Evolutionary conservation across 1,284 basidiomycete species (phyloP), one percentile per base, ranked within the genome.

Genomic region (Heliocybe sulcata): DNA sequence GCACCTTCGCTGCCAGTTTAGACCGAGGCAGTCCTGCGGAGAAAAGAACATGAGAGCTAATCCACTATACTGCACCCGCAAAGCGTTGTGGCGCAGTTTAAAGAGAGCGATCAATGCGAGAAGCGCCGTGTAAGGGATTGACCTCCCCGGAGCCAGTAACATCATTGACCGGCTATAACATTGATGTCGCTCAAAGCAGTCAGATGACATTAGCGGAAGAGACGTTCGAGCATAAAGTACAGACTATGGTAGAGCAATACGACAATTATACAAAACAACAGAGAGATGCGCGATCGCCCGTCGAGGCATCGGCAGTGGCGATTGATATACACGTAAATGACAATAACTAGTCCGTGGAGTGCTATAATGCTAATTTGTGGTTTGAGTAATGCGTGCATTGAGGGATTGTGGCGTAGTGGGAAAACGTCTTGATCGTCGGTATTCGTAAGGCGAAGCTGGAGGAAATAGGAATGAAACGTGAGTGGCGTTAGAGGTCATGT

Each of bases 401-500:
- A 4, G 29, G 12, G 12, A 31, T 31, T 12, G 29, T 4, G 29
- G 6, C 29, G 12, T 31, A 31, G 12, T 31, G n/a, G n/a, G n/a
- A n/a, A n/a, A n/a, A 35, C 6, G 38, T 42, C 38, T 16, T 42
- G 38, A 42, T 42, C 8, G 6, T 8, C 16, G 6, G 16, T 6
- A 16, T 42, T 16, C 10, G 61, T 57, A 12, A 60, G 48, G 26
- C 23, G 53, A 48, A 48, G 55, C 31, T 16, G 26, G n/a, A 47
- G 45, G 25, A 10, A 45, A 42, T 38, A 10, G 35, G 16, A 20
- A 49, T 4, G 27, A 26, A 49, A n/a, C 47, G 16, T 54, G 53
- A n/a, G 45, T 23, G 47, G 45, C 56, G 47, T 73, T 63, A 82
- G 54, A 80, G 59, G 45, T 76, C 69, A 59, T 82, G 69, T 52